Conservation (phyloP, 2,329 filamentous ascomycete genomes). For the Coleophoma crateriformis region DNA sequence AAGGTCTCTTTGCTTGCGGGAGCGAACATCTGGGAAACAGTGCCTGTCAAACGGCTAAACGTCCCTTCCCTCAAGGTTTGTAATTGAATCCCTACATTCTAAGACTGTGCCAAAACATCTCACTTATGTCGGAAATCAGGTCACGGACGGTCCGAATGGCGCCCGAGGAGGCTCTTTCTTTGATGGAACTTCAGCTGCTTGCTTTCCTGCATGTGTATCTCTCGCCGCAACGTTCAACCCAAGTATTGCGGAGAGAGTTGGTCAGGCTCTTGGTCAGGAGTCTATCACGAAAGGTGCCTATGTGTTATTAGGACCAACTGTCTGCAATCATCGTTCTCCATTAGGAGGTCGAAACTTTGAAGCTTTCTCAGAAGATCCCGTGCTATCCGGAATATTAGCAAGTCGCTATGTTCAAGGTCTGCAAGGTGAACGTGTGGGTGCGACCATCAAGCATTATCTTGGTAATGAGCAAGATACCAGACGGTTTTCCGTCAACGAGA, state of each 20-base stretch:
- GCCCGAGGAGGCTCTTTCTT: conserved; percentile 21
- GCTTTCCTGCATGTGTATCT: conserved; percentile 22
- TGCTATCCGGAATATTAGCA: conserved; percentile 23
- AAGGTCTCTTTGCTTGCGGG: conserved; percentile 25
- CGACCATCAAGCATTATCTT: conserved; percentile 26
- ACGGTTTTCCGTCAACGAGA: conserved; percentile 20
- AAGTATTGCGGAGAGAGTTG: conserved; percentile 19
- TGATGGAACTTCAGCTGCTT: conserved; percentile 21
- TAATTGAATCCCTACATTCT: neutral
- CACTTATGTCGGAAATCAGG: neutral
- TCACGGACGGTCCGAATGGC: conserved; percentile 25
- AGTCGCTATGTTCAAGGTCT: conserved; percentile 21
- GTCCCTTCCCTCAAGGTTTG: conserved; percentile 24
- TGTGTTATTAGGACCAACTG: conserved; percentile 24
- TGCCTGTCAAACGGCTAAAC: conserved; percentile 18
- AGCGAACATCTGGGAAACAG: conserved; percentile 21
- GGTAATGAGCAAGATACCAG: conserved; percentile 24
- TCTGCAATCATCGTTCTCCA: conserved; percentile 22
- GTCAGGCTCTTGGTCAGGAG: conserved; percentile 21
- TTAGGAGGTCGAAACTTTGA: conserved; percentile 27
- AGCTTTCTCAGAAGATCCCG: conserved; percentile 26
- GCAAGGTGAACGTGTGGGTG: conserved; percentile 20
- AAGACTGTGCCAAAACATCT: neutral
- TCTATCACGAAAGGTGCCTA: conserved; percentile 22
- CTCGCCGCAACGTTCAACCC: conserved; percentile 26